Evolutionary conservation across 2,329 filamentous ascomycete genomes (phyloP).

Genomic region (Botrytis elliptica): DNA sequence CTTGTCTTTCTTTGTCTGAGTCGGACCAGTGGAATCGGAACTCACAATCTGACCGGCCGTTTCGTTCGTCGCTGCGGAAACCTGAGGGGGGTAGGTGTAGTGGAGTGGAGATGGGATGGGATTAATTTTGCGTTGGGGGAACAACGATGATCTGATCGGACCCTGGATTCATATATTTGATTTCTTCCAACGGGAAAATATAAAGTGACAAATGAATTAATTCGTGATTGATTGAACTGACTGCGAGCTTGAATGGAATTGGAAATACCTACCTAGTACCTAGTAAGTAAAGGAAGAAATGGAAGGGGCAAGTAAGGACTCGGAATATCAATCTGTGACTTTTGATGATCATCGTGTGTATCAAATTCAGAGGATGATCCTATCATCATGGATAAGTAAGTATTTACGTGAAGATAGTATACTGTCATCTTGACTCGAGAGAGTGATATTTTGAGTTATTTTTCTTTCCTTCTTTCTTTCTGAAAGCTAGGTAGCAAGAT

Average conservation of each 20-base stretch:
- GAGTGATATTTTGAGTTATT: neutral
- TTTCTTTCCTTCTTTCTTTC: neutral
- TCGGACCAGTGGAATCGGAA: neutral
- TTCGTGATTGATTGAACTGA: neutral
- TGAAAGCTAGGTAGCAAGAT: neutral
- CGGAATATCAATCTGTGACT: neutral
- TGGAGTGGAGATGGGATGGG: neutral
- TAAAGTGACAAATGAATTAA: neutral
- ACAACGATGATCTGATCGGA: neutral
- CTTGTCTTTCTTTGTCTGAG: neutral
- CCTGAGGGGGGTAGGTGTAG: neutral
- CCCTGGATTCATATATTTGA: neutral
- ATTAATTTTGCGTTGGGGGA: slow-evolving; percentile 17
- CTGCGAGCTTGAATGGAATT: neutral
- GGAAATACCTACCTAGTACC: neutral
- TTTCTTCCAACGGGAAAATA: neutral
- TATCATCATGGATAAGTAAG: neutral
- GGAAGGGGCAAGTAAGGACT: neutral
- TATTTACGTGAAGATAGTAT: neutral
- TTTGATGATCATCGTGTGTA: neutral
- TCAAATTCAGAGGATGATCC: neutral
- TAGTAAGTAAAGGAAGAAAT: neutral
- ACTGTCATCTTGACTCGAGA: neutral
- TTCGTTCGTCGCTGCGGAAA: slow-evolving; percentile 14
- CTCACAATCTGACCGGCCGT: neutral